Evolutionary conservation across 139 green algal genomes (phyloP), one percentile per base, ranked within the genome.

Genomic region (Chlorella sp.): DNA sequence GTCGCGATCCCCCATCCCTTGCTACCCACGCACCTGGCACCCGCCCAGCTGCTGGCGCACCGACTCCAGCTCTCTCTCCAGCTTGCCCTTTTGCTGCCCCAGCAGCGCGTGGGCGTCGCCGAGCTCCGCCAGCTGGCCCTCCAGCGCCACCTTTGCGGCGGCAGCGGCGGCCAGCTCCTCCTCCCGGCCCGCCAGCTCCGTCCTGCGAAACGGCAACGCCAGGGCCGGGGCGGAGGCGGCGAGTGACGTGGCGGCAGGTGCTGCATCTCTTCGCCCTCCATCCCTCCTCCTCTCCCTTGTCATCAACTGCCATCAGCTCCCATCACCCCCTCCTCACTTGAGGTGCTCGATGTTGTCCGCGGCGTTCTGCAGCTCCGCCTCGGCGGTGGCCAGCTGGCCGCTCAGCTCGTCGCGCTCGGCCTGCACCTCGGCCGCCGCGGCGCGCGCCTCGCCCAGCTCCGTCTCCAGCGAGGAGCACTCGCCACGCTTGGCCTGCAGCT

Each of bases 141-240:
- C 85, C 45, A 83, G 67, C 41, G 69, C 59, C 4, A 46, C 76
- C 73, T 77, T 84, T 31, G 70, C 79, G 27, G 67, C 76, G 6
- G 50, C 66, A 71, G 90, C 64, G 11, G 81, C 84, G 14, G 45
- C 71, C 67, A 91, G 77, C 40, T 75, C 71, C 74, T 66, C 62
- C 23, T 77, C 73, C 61, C 82, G 84, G 67, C 23, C 69, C 12
- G 83, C 66, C 58, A 69, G 40, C 11, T 86, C 75, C 14, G 46
- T 65, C 71, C 77, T 89, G 87, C 67, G 87, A 29, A 2, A 67
- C 6, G 42, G 53, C 53, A 62, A 25, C 46, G 46, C 14, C 46
- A 17, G n/a, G 17, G 46, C 46, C 14, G 46, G 14, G 46, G 46
- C 14, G 14, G 17, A 55, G 46, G 46, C 46, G 46, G 46, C 17